These are phyloP conservation scores for Solanum virginianum DNA, from an alignment of 257 asterid species.

Conservation along the genomic window DNA sequence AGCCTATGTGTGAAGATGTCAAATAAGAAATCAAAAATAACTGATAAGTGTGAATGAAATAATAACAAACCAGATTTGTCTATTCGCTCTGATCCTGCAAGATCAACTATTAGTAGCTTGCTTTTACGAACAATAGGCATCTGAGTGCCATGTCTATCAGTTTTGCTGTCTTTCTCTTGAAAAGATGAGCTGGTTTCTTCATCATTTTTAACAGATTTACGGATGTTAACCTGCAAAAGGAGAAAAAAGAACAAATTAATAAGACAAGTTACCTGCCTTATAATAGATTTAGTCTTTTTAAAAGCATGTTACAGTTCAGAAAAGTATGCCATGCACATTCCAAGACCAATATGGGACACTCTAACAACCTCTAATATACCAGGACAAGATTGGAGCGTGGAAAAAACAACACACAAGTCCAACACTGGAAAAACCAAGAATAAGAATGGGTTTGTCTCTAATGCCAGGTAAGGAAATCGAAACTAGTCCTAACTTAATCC, in stretches of 20 bases:
- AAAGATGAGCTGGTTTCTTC: slow-evolving; percentile 32
- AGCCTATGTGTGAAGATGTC: background rate
- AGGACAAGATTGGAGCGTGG: background rate
- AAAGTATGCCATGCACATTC: background rate
- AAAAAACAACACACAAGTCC: background rate
- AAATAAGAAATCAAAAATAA: background rate
- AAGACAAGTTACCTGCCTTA: background rate
- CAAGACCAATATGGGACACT: background rate
- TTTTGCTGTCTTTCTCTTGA: slow-evolving; percentile 19
- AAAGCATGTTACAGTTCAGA: background rate
- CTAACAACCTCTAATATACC: background rate
- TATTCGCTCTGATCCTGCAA: slow-evolving; percentile 88
- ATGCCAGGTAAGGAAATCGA: background rate
- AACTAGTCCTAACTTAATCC: background rate
- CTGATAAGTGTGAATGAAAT: background rate
- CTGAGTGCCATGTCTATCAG: slow-evolving; percentile 24
- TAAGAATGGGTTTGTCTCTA: background rate
- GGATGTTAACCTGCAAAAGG: slow-evolving; percentile 45
- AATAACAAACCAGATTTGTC: slow-evolving; percentile 66
- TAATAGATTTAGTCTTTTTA: background rate
- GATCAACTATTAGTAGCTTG: slow-evolving; percentile 87
- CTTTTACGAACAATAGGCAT: slow-evolving; percentile 61
- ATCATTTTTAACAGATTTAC: slow-evolving; percentile 34
- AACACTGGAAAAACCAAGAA: background rate
- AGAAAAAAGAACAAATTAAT: background rate